Percentiles rank a stretch among this genome's conserved stretches.
Evolutionary conservation across 306 rosid genomes (phyloP).

Genomic region (Cicer pinnatifidum): DNA sequence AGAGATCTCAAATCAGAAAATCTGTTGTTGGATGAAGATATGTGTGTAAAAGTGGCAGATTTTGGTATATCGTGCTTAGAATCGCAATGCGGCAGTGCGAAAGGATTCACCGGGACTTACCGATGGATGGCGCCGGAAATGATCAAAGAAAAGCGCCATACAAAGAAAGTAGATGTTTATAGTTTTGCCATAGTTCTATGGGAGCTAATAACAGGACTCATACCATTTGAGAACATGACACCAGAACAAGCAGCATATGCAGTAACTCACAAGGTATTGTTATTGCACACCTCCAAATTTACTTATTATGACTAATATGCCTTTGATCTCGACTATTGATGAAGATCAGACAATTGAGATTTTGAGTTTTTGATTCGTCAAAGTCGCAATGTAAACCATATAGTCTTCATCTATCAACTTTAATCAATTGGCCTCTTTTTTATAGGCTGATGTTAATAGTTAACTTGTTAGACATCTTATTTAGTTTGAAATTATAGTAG

Average conservation of each 20-base stretch:
- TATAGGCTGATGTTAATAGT: too few species aligned
- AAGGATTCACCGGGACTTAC: slow-evolving; percentile 94
- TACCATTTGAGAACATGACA: slow-evolving; percentile 95
- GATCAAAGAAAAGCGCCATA: slow-evolving; percentile 87
- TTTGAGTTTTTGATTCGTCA: too few species aligned
- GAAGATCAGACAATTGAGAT: too few species aligned
- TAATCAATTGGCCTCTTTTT: too few species aligned
- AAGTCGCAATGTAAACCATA: too few species aligned
- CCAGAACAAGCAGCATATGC: slow-evolving; percentile 99
- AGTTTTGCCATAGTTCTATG: slow-evolving; percentile 93
- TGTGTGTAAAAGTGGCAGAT: slow-evolving; percentile 95
- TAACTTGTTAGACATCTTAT: too few species aligned
- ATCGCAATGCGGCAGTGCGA: slow-evolving; percentile 73
- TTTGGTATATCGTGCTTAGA: slow-evolving; percentile 96
- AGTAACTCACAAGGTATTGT: slow-evolving; percentile 82
- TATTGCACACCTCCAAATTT: slow-evolving; percentile 8
- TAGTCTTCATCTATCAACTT: too few species aligned
- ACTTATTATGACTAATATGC: neutral
- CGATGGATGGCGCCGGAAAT: slow-evolving; percentile 99
- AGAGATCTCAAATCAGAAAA: slow-evolving; percentile 98
- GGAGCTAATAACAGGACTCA: slow-evolving; percentile 91
- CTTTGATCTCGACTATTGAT: too few species aligned
- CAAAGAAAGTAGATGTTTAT: slow-evolving; percentile 93
- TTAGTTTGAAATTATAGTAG: too few species aligned
- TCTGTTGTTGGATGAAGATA: slow-evolving; percentile 76